Evolutionary conservation across 1,284 basidiomycete species (phyloP).

Genomic region (Moesziomyces parantarcticus): DNA sequence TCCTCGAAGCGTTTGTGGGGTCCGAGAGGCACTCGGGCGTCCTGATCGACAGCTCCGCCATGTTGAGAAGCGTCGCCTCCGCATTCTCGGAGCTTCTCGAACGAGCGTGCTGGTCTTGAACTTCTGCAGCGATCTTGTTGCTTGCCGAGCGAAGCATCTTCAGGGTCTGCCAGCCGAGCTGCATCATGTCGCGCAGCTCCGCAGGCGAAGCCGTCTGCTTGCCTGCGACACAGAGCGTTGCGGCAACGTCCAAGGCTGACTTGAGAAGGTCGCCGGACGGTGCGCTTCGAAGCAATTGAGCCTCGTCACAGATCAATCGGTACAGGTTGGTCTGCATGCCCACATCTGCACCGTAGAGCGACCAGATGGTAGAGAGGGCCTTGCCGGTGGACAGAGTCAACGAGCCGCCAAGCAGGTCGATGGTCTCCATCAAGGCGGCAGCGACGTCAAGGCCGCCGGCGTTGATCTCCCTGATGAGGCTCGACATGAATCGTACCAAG

Average conservation of each 20-base stretch:
- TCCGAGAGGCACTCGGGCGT: conserved; percentile 12
- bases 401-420: conserved; percentile 40
- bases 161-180: conserved; percentile 35
- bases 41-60: conserved; percentile 35
- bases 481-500: conserved; percentile 40
- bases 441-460: conserved; percentile 11
- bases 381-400: conserved; percentile 46
- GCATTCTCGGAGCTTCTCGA: conserved; percentile 4
- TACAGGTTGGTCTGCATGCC: conserved; percentile 43
- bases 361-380: conserved; percentile 55
- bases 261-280: conserved; percentile 46
- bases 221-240: conserved; percentile 38
- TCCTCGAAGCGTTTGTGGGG: conserved; percentile 12
- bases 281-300: conserved; percentile 7
- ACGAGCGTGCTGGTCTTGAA: conserved; percentile 1
- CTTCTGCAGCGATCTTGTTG: conserved; percentile 15
- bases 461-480: conserved; percentile 20
- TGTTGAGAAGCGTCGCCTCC: conserved; percentile 27
- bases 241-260: conserved; percentile 55
- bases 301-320: conserved; percentile 38
- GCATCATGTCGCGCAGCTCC: conserved; percentile 27
- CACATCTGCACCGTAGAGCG: conserved; percentile 34
- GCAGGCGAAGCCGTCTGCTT: conserved; percentile 30
- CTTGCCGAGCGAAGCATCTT: conserved; percentile 26
- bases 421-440: conserved; percentile 8